Evolutionary conservation across 805 yeast genomes (phyloP), one percentile per base, ranked within the genome.

Genomic region (Ogataea nakhonphanomensis): DNA sequence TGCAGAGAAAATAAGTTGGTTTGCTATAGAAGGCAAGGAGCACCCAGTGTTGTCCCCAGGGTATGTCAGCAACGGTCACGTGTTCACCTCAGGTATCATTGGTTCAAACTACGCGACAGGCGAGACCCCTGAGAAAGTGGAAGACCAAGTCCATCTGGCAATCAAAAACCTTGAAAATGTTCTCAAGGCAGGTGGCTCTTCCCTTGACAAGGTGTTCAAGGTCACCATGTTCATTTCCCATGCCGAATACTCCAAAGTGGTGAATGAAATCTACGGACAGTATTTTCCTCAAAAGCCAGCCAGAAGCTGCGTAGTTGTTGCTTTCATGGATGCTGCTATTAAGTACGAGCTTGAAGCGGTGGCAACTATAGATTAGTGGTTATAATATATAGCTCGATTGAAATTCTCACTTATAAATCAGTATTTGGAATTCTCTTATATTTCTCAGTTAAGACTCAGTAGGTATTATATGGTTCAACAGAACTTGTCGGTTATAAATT

Each of bases 221-320:
- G 79, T 74, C 1, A 54, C 72, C 39, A 61, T 74, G 51, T 74
- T 75, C 48, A 66, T 76, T 39, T 59, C 69, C 10, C 70, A 74
- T 45, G 66, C 67, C n/a, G 59, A 63, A 22, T 67, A 70, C 46
- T 66, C 72, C 13, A 50, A 65, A 8, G 58, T 50, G 11, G 68
- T 76, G 42, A 76, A 75, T 57, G 57, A 65, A 33, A 63, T 75
- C 24, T 76, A 75, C 49, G 67, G 62, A 10, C 61, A 69, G 45
- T 65, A 69, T 50, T 74, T 76, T 58, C 66, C 70, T 2, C 64
- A 65, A 28, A 64, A 65, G 46, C 81, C 81, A n/a, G 77, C 78
- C 5, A 65, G 81, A 58, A 66, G 72, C 37, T 72, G 78, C 54
- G 65, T 76, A 24, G 66, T 76, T 37, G 79, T 70, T 29, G 71